These are phyloP conservation scores for Epichloe baconii DNA, from an alignment of 2,329 filamentous ascomycete species.

Conservation along the genomic window DNA sequence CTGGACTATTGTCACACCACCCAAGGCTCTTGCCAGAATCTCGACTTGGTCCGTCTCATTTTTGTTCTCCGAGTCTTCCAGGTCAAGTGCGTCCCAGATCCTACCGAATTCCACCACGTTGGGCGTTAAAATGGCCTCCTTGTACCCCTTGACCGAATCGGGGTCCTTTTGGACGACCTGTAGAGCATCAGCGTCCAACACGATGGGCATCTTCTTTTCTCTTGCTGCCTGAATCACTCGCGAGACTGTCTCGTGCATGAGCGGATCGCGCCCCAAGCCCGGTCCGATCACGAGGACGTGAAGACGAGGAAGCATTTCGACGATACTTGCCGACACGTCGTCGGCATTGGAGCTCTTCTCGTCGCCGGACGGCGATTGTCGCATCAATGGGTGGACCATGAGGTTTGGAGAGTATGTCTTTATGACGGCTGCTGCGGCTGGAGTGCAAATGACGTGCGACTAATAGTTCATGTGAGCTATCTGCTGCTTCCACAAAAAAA, in stretches of 20 bases:
- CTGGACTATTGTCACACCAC: constrained; percentile 81
- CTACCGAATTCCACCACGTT: constrained; percentile 89
- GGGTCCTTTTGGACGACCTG: constrained; percentile 64
- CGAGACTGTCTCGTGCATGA: constrained; percentile 80
- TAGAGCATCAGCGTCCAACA: constrained; percentile 85
- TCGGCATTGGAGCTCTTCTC: constrained; percentile 39
- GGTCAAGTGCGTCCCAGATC: constrained; percentile 60
- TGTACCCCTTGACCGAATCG: constrained; percentile 66
- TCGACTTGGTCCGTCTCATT: constrained; percentile 39
- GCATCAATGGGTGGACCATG: constrained; percentile 96
- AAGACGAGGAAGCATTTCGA: constrained; percentile 70
- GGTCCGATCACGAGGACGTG: constrained; percentile 91
- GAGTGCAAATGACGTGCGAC: constrained; percentile 94
- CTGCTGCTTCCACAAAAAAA: not conserved
- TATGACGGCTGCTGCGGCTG: constrained; percentile 73
- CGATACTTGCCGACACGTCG: constrained; percentile 52
- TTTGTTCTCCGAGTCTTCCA: constrained; percentile 36
- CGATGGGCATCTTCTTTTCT: constrained; percentile 59
- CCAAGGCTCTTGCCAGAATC: constrained; percentile 59
- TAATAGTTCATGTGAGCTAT: constrained; percentile 17
- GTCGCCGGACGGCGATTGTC: constrained; percentile 43
- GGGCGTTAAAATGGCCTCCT: constrained; percentile 76
- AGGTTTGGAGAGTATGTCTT: constrained; percentile 97
- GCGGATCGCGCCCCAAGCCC: constrained; percentile 73
- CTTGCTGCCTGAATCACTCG: constrained; percentile 68